A percentile compares a stretch with the other conserved stretches of the same genome.
phyloP scores from a whole-genome alignment of 495 filamentous ascomycete genomes.

The Aspergillus baeticus region DNA sequence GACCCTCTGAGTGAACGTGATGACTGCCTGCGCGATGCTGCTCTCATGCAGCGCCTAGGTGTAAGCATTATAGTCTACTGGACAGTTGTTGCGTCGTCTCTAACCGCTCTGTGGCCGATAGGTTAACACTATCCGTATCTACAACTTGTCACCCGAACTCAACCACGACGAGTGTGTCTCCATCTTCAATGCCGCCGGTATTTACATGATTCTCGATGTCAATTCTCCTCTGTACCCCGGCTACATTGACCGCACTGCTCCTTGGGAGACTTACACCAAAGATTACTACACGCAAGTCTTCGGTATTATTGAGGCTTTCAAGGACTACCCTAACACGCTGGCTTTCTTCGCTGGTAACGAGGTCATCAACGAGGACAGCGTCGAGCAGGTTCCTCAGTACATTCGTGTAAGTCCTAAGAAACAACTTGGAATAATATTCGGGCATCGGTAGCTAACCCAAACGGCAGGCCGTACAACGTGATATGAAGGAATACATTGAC shows the following conservation, averaged over 20 bases:
- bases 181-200: constrained; percentile 86
- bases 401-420: constrained; percentile 33
- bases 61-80: constrained; percentile 25
- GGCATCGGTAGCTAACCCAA: background rate
- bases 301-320: constrained; percentile 90
- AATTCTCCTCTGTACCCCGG: constrained; percentile 84
- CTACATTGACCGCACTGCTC: constrained; percentile 68
- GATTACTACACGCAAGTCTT: constrained; percentile 82
- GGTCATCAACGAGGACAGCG: constrained; percentile 71
- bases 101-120: constrained; percentile 18
- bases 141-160: constrained; percentile 80
- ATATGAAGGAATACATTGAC: constrained; percentile 84
- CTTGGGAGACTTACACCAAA: constrained; percentile 66
- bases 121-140: constrained; percentile 91
- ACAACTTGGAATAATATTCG: background rate
- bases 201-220: constrained; percentile 75
- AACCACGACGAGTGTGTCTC: constrained; percentile 88
- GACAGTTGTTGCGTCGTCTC: background rate
- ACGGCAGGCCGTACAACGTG: constrained; percentile 67
- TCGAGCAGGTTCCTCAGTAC: constrained; percentile 38
- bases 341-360: constrained; percentile 94
- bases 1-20: constrained; percentile 77
- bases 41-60: constrained; percentile 83
- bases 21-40: constrained; percentile 85
- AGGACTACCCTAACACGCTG: constrained; percentile 86